phyloP scores from a whole-genome alignment of 1,284 basidiomycete genomes.

The Fistulina hepatica region DNA sequence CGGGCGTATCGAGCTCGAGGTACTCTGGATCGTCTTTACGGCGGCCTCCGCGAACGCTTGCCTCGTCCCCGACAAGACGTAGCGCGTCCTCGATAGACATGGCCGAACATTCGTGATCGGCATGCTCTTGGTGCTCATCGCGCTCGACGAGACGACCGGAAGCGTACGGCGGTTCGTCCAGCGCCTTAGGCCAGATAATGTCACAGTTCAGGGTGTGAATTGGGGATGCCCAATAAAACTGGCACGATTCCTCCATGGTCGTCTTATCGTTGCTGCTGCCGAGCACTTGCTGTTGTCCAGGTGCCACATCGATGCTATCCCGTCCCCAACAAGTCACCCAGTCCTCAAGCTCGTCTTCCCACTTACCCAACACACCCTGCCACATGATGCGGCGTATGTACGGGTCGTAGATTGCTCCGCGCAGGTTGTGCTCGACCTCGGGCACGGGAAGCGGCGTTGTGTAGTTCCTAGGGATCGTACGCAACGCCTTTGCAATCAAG shows the following conservation, averaged over 20 bases:
- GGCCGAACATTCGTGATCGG: slow-evolving; percentile 16
- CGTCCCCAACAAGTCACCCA: slow-evolving; percentile 65
- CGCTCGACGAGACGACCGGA: slow-evolving; percentile 10
- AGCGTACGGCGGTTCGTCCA: slow-evolving; percentile 38
- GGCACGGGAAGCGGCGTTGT: slow-evolving; percentile 51
- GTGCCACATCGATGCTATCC: too few species aligned
- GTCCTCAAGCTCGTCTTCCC: slow-evolving; percentile 41
- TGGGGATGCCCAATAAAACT: slow-evolving; percentile 62
- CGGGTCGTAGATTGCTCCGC: slow-evolving; percentile 78
- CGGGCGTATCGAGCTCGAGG: slow-evolving; percentile 77
- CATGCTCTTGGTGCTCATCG: slow-evolving; percentile 12
- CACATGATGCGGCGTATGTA: slow-evolving; percentile 79
- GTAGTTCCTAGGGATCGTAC: slow-evolving; percentile 67
- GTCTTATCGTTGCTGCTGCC: slow-evolving; percentile 24
- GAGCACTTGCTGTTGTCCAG: slow-evolving; percentile 23
- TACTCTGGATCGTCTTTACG: slow-evolving; percentile 26
- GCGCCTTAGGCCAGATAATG: slow-evolving; percentile 62
- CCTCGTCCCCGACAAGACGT: slow-evolving; percentile 9
- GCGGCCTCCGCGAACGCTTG: slow-evolving; percentile 4
- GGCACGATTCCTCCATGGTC: slow-evolving; percentile 63
- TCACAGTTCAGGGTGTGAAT: slow-evolving; percentile 73
- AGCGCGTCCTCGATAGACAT: slow-evolving; percentile 8
- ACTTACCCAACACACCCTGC: slow-evolving; percentile 67
- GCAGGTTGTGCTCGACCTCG: slow-evolving; percentile 64
- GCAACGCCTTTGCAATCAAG: slow-evolving; percentile 74